Percentiles rank a stretch among this genome's conserved stretches.
Evolutionary conservation across 176 grass and related monocot genomes (phyloP).

Genomic region (Triticum urartu): DNA sequence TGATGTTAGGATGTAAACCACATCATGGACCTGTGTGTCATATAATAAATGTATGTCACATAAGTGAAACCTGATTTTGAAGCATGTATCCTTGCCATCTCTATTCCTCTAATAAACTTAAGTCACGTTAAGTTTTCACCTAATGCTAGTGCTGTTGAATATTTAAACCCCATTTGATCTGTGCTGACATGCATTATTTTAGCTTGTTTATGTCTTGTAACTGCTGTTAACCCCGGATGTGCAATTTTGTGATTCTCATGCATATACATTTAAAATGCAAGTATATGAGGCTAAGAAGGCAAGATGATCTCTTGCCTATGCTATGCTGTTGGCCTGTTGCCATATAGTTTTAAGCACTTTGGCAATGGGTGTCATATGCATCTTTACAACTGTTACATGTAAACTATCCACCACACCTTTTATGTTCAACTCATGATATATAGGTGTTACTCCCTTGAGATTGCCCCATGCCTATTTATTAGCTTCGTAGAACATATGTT

Average conservation of each 20-base stretch:
- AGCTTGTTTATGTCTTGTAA: neutral
- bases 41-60: neutral
- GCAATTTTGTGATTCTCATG: neutral
- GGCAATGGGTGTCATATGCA: neutral
- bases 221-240: neutral
- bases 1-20: neutral
- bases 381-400: constrained; percentile 5
- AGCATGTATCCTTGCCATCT: neutral
- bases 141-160: constrained; percentile 7
- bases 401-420: neutral
- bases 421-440: neutral
- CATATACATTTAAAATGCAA: neutral
- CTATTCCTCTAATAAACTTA: constrained; percentile 2
- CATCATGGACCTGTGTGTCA: neutral
- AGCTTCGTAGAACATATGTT: constrained; percentile 1
- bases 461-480: neutral
- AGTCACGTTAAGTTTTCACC: neutral
- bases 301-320: neutral
- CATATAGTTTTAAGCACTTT: neutral
- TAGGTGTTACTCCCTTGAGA: neutral
- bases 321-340: neutral
- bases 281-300: neutral
- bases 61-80: constrained; percentile 22
- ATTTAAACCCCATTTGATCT: neutral
- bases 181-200: neutral